These are phyloP conservation scores for Anthracocystis walkeri DNA, from an alignment of 1,284 basidiomycete species.

Conservation along the genomic window DNA sequence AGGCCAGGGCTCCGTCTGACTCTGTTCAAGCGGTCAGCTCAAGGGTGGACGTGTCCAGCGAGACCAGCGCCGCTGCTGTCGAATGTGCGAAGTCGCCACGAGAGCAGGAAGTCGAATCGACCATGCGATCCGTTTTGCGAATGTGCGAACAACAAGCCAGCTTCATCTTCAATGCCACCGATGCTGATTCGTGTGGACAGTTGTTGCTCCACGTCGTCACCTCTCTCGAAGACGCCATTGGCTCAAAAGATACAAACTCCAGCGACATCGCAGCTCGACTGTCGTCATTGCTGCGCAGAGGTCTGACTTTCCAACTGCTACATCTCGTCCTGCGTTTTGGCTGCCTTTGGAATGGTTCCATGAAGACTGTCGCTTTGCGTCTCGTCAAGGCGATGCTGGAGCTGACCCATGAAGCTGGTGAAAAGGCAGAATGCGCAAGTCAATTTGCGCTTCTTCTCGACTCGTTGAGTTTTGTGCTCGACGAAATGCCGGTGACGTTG, in stretches of 20 bases:
- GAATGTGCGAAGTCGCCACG: background rate
- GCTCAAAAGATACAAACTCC: background rate
- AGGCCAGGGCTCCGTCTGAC: background rate
- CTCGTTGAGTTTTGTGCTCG: slow-evolving; percentile 40
- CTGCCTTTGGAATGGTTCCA: slow-evolving; percentile 37
- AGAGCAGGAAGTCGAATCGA: slow-evolving; percentile 18
- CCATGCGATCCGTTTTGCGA: slow-evolving; percentile 28
- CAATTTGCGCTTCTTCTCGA: slow-evolving; percentile 33
- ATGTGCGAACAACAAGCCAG: slow-evolving; percentile 45
- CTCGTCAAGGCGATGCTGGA: slow-evolving; percentile 31
- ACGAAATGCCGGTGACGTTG: slow-evolving; percentile 40
- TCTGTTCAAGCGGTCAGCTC: background rate
- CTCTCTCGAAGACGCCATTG: slow-evolving; percentile 14
- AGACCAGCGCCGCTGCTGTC: background rate
- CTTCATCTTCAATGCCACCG: slow-evolving; percentile 46
- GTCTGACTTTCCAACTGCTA: slow-evolving; percentile 27
- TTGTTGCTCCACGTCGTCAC: slow-evolving; percentile 29
- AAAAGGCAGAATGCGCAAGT: slow-evolving; percentile 6
- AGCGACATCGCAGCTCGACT: slow-evolving; percentile 3
- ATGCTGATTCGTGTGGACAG: slow-evolving; percentile 37
- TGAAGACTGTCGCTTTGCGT: slow-evolving; percentile 19
- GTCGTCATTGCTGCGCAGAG: slow-evolving; percentile 1
- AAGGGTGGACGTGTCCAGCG: background rate
- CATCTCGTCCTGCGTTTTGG: slow-evolving; percentile 40
- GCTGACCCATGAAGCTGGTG: slow-evolving; percentile 23